Conservation (phyloP, 768 basidiomycete species). For the Agrocybe praecox region DNA sequence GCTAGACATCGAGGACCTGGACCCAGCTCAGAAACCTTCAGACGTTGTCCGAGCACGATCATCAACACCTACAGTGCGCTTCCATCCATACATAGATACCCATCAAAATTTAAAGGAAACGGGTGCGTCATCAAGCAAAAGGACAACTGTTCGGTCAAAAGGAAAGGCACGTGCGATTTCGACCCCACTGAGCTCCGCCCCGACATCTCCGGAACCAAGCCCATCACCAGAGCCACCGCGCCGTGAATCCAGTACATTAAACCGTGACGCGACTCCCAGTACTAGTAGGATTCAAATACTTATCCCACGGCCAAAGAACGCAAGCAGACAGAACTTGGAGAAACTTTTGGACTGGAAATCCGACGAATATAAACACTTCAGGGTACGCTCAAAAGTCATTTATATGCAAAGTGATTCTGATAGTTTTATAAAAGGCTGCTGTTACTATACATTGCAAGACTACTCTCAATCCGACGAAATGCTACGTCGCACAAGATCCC, state of each 20-base stretch:
- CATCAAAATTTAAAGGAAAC: no score
- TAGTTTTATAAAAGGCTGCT: neutral
- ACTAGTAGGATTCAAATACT: no score
- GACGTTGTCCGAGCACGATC: neutral
- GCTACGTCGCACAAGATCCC: neutral
- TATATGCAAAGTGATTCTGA: neutral
- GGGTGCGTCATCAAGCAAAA: no score
- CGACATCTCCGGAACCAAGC: no score
- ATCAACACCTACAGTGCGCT: neutral
- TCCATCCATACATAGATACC: neutral
- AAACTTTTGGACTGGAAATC: neutral
- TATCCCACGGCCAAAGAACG: neutral
- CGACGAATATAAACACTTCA: neutral
- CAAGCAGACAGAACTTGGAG: neutral
- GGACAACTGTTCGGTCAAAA: no score
- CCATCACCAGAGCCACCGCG: no score
- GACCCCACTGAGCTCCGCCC: no score
- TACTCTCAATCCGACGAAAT: neutral
- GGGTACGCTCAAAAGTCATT: neutral
- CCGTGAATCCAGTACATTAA: neutral
- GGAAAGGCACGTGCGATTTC: no score
- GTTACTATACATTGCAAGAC: neutral
- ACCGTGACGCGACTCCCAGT: no score
- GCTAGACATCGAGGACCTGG: neutral
- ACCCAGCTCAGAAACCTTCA: neutral